Evolutionary conservation across 805 yeast species (phyloP), one percentile per base, ranked within the genome.

Genomic region (Cyberlindnera saturnus): DNA sequence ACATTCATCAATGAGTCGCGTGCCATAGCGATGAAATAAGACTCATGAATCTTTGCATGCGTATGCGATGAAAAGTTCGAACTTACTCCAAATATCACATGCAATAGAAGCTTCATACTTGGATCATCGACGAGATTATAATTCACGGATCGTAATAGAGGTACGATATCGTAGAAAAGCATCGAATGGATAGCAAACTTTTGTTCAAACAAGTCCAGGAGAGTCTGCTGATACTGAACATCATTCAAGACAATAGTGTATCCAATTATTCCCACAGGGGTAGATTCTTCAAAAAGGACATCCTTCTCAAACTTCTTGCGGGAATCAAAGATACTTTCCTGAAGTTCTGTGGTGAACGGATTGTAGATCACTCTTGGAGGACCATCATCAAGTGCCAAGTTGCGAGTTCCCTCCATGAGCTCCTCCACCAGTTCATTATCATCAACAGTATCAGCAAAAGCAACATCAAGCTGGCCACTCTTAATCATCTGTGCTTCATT

Each of bases 1-100:
- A 44, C 51, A n/a, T 40, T 30, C 20, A 63, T 50, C 3, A 60
- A 49, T 3, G 52, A 39, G 26, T 53, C 56, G 26, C 55, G 52
- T 15, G 66, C 66, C 23, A 48, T 45, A 3, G 60, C 34, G 5
- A 61, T 52, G 32, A 63, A 54, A 20, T 51, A 42, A 10, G 39
- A 8, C 16, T 43, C 43, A 23, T 52, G 42, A 5, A 44, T 38
- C 3, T 42, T 38, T 6, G 36, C 36, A 16, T 48, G 26, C 9
- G 51, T 51, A 26, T 53, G 51, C 5, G 50, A 29, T 1, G 61
- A 56, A 34, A 47, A 59, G 3, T 52, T 32, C 4, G 60, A 55
- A 2, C 59, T 62, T 8, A 56, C 28, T 3, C 62, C 65, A 28
- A 53, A 50, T 5, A 61, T 41, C 2, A 54, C 44, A 34, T 56